phyloP scores from a whole-genome alignment of 2,329 filamentous ascomycete genomes.

The Diplodia intermedia region DNA sequence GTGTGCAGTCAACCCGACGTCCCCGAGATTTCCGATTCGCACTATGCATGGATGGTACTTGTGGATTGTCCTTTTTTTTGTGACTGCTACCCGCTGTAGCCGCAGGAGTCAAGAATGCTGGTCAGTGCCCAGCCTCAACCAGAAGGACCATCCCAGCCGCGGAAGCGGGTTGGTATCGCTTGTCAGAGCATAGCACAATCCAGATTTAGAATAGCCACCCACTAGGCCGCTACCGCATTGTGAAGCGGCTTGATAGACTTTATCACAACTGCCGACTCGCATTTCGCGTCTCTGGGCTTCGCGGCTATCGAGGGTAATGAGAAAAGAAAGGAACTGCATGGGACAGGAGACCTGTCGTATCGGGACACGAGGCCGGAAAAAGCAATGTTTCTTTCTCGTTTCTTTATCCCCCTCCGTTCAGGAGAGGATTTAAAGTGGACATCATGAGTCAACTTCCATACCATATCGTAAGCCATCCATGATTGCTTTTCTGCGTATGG shows the following conservation, averaged over 20 bases:
- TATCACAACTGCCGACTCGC: not conserved
- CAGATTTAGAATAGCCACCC: not conserved
- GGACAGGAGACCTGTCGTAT: conserved; percentile 9
- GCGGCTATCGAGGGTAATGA: conserved; percentile 5
- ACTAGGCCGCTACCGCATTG: not conserved
- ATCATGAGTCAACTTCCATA: not conserved
- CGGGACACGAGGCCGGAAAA: not conserved
- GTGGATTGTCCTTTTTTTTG: not conserved
- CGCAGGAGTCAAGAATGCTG: not conserved
- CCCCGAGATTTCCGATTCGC: conserved; percentile 26
- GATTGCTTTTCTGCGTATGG: not conserved
- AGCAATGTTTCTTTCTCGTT: conserved; percentile 1
- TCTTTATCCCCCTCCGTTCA: not conserved
- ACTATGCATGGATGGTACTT: conserved; percentile 1
- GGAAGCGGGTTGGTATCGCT: conserved; percentile 17
- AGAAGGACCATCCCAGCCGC: conserved; percentile 4
- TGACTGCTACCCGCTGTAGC: conserved; percentile 1
- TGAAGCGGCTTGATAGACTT: not conserved
- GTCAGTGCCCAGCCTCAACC: not conserved
- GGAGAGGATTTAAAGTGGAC: not conserved
- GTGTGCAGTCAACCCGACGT: conserved; percentile 6
- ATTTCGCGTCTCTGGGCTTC: not conserved
- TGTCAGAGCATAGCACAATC: not conserved
- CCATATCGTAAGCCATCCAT: not conserved
- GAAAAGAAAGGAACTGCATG: not conserved